Evolutionary conservation across 2,329 filamentous ascomycete genomes (phyloP), one percentile per base, ranked within the genome.

Genomic region (Microdochium trichocladiopsis): DNA sequence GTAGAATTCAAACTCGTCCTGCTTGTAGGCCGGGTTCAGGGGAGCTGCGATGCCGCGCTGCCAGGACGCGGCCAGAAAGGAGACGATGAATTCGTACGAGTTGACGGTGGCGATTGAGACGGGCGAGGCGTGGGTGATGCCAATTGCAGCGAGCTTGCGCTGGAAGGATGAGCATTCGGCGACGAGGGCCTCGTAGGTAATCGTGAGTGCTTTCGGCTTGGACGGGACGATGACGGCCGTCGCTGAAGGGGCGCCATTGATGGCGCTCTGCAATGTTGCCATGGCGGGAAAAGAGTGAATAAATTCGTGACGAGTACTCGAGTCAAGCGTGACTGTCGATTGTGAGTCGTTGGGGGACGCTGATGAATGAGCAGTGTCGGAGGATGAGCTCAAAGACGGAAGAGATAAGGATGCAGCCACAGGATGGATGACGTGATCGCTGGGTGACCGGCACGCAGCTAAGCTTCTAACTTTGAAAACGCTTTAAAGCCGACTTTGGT

Each of bases 1-100:
- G 70, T 94, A 95, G 71, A 95, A 95, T 67, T 94, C 90, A 66
- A 93, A 94, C 69, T 95, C 90, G 53, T 85, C 85, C 70, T 94
- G 88, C 73, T 92, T 95, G 75, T 95, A 95, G 47, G 85, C 86
- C 41, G 90, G 84, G 69, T 95, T 95, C 58, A 95, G 74, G n/a
- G 90, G 90, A 2, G 90, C 90, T 8, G 90, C 90, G 60, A 94
- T 86, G 25, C 78, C 88, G 61, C 90, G 81, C 73, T 94, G 90
- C 83, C 86, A 90, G n/a, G 88, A 83, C 18, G 84, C 80, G n/a
- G 89, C 90, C 47, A 95, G 79, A 71, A 95, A 95, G 2, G 89
- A 84, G 52, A 94, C 84, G 65, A 95, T 88, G 71, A 95, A 94
- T 68, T 92, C 88, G 70, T 90, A 92, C 51, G 86, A 90, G 73